A percentile compares a stretch with the other conserved stretches of the same genome.
Evolutionary conservation across 139 green algal species (phyloP).

Genomic region (Deuterostichococcus epilithicus): DNA sequence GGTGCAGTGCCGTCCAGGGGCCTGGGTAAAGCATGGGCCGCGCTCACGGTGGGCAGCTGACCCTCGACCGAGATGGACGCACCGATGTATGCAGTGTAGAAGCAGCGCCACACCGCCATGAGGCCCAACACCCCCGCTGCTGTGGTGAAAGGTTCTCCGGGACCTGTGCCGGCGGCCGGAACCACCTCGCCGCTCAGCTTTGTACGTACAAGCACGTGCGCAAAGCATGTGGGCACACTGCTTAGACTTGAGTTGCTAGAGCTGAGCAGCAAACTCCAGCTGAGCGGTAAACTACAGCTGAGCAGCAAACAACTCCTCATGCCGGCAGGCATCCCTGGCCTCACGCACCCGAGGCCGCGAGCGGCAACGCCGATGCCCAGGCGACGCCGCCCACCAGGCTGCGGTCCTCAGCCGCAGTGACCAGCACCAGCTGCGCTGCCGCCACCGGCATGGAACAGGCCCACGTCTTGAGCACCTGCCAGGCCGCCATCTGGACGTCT

Average conservation of each 20-base stretch:
- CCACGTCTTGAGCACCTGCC: conserved; percentile 47
- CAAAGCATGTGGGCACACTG: too few species aligned
- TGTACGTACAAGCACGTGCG: too few species aligned
- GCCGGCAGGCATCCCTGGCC: too few species aligned
- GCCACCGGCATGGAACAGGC: conserved; percentile 49
- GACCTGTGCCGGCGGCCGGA: background rate
- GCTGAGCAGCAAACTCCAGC: too few species aligned
- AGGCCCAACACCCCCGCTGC: conserved; percentile 62
- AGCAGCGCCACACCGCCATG: conserved; percentile 64
- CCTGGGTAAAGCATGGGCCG: too few species aligned
- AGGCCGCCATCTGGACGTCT: background rate
- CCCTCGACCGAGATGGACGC: too few species aligned
- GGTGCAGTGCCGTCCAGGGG: too few species aligned
- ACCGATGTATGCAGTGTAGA: conserved; percentile 62
- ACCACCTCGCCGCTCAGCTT: too few species aligned
- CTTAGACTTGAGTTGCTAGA: too few species aligned
- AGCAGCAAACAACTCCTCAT: too few species aligned
- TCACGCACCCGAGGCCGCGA: conserved; percentile 48
- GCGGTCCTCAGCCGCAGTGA: conserved; percentile 56
- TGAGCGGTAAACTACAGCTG: too few species aligned
- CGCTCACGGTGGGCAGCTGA: too few species aligned
- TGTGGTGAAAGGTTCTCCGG: conserved; percentile 60
- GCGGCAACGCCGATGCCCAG: conserved; percentile 50
- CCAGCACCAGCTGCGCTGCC: conserved; percentile 68
- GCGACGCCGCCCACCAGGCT: conserved; percentile 37